phyloP scores from a whole-genome alignment of 1,284 basidiomycete genomes.

The Schizopora paradoxa region DNA sequence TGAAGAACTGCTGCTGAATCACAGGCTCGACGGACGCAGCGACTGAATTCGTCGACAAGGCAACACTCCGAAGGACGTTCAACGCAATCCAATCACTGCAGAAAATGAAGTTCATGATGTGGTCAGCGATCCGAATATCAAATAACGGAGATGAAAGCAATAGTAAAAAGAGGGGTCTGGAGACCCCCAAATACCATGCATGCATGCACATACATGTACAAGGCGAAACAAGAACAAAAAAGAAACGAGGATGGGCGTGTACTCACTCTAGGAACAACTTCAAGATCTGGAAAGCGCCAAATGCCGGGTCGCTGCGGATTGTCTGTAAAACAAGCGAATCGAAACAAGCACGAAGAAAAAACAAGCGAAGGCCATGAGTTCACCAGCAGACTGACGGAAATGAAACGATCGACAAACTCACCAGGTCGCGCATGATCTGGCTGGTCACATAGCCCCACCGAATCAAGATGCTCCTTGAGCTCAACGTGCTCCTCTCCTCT shows the following conservation, averaged over 20 bases:
- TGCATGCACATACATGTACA: too few species aligned
- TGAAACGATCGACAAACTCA: slow-evolving; percentile 34
- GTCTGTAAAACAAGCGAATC: slow-evolving; percentile 43
- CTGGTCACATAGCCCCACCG: slow-evolving; percentile 89
- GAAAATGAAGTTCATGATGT: slow-evolving; percentile 21
- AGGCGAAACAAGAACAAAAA: slow-evolving; percentile 10
- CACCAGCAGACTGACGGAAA: slow-evolving; percentile 1
- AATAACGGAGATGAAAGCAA: slow-evolving; percentile 4
- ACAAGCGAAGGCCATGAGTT: not conserved
- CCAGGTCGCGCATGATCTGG: slow-evolving; percentile 83
- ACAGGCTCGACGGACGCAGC: slow-evolving; percentile 84
- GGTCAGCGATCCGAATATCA: slow-evolving; percentile 14
- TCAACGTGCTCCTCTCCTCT: slow-evolving; percentile 80
- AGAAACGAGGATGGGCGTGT: slow-evolving; percentile 14
- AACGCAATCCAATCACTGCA: slow-evolving; percentile 83
- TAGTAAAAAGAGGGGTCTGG: slow-evolving; percentile 2
- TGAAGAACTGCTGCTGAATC: slow-evolving; percentile 81
- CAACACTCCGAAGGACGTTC: slow-evolving; percentile 79
- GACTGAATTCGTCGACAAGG: slow-evolving; percentile 81
- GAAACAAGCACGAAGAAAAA: slow-evolving; percentile 13
- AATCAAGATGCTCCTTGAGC: slow-evolving; percentile 78
- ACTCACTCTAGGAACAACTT: slow-evolving; percentile 84
- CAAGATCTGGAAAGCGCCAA: slow-evolving; percentile 85
- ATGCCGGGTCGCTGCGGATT: slow-evolving; percentile 83
- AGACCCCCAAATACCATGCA: too few species aligned